Evolutionary conservation across 306 rosid species (phyloP).

Genomic region (Corylus heterophylla): DNA sequence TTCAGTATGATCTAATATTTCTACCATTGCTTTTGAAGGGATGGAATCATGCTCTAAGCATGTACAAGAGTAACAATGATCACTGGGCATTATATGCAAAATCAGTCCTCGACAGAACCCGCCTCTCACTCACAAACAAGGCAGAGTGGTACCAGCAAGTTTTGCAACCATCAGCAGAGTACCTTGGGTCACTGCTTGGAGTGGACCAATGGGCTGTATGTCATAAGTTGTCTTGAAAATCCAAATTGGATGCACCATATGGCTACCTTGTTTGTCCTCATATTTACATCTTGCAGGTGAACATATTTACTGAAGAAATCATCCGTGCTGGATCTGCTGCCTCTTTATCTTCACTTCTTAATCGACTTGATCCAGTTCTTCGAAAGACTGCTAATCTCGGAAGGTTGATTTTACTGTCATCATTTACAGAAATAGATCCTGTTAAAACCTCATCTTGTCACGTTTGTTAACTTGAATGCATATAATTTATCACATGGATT

Average conservation of each 20-base stretch:
- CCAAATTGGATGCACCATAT: slow-evolving; percentile 1
- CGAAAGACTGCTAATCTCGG: slow-evolving; percentile 91
- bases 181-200: slow-evolving; percentile 90
- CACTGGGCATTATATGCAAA: slow-evolving; percentile 92
- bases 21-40: slow-evolving; percentile 59
- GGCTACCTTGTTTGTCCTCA: slow-evolving; percentile 35
- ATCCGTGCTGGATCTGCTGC: slow-evolving; percentile 99
- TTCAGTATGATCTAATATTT: slow-evolving; percentile 20
- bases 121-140: slow-evolving; percentile 88
- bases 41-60: slow-evolving; percentile 75
- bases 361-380: slow-evolving; percentile 89
- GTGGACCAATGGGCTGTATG: slow-evolving; percentile 93
- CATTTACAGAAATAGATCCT: slow-evolving; percentile 21
- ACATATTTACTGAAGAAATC: slow-evolving; percentile 95
- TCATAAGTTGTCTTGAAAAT: slow-evolving; percentile 16
- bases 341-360: slow-evolving; percentile 83
- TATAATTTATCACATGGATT: neutral
- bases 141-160: slow-evolving; percentile 74
- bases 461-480: neutral
- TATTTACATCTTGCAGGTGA: slow-evolving; percentile 62
- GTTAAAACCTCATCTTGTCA: slow-evolving; percentile 27
- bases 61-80: slow-evolving; percentile 55
- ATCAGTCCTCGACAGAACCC: slow-evolving; percentile 95
- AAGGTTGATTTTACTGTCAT: slow-evolving; percentile 53
- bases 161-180: slow-evolving; percentile 94